A percentile compares a stretch with the other conserved stretches of the same genome.
Conservation (phyloP, 2,329 filamentous ascomycete species). For the Elsinoe fawcettii region DNA sequence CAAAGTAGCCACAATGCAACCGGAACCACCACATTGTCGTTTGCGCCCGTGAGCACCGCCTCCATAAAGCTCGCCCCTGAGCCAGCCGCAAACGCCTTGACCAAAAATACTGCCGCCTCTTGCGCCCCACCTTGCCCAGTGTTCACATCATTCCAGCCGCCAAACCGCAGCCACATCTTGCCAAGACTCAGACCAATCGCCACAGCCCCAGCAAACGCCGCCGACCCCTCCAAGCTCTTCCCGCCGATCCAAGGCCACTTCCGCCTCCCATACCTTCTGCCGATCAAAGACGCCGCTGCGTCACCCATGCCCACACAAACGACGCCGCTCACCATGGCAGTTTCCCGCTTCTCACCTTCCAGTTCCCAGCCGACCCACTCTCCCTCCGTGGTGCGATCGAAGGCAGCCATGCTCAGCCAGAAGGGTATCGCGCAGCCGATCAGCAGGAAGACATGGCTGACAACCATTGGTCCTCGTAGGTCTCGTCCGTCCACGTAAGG, state of each 20-base stretch:
- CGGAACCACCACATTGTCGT: conserved; percentile 96
- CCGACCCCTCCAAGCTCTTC: conserved; percentile 81
- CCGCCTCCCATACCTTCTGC: conserved; percentile 70
- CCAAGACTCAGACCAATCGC: conserved; percentile 63
- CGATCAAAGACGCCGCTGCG: conserved; percentile 83
- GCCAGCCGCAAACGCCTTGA: conserved; percentile 65
- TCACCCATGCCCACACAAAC: conserved; percentile 94
- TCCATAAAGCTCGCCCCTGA: conserved; percentile 82
- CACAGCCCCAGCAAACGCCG: conserved; percentile 76
- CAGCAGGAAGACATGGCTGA: conserved; percentile 91
- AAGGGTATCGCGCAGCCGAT: conserved; percentile 92
- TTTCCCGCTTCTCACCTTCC: conserved; percentile 49
- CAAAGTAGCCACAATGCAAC: conserved; percentile 89
- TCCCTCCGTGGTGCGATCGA: conserved; percentile 49
- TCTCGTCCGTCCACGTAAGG: conserved; percentile 94
- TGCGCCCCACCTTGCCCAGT: not conserved
- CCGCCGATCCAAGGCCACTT: conserved; percentile 98
- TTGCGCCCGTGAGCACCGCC: conserved; percentile 89
- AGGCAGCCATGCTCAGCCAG: conserved; percentile 74
- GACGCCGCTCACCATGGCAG: conserved; percentile 86
- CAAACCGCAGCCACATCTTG: conserved; percentile 65
- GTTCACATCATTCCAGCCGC: conserved; percentile 53
- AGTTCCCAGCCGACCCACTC: conserved; percentile 70
- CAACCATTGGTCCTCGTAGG: conserved; percentile 84
- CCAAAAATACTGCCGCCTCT: conserved; percentile 24